Evolutionary conservation across 1,284 basidiomycete genomes (phyloP).

Genomic region (Testicularia cyperi): DNA sequence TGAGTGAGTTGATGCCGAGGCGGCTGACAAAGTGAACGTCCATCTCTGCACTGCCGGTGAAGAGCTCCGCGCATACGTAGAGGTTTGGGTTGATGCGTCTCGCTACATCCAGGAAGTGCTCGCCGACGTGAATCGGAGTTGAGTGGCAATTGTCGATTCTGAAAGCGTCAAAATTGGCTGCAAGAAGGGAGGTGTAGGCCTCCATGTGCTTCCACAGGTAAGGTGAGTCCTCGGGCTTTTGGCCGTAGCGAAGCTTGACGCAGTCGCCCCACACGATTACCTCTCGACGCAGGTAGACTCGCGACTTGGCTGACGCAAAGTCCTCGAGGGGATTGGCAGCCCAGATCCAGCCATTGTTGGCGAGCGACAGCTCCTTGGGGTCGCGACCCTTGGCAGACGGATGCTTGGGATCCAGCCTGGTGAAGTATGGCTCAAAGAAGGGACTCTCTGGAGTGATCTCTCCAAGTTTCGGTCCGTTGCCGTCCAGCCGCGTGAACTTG

Average conservation of each 20-base stretch:
- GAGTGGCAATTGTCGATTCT: slow-evolving; percentile 98
- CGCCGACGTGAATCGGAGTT: slow-evolving; percentile 91
- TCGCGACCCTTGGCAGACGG: slow-evolving; percentile 63
- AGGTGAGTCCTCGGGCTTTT: slow-evolving; percentile 69
- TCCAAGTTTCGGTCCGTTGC: slow-evolving; percentile 46
- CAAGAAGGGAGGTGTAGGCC: slow-evolving; percentile 69
- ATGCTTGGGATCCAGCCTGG: slow-evolving; percentile 47
- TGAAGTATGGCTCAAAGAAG: slow-evolving; percentile 54
- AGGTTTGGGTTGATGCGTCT: slow-evolving; percentile 84
- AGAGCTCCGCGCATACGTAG: slow-evolving; percentile 94
- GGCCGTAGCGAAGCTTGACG: slow-evolving; percentile 88
- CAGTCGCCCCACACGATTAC: slow-evolving; percentile 98
- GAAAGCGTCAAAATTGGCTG: slow-evolving; percentile 86
- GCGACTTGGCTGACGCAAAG: slow-evolving; percentile 92
- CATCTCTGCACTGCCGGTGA: slow-evolving; percentile 92
- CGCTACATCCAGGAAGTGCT: slow-evolving; percentile 84
- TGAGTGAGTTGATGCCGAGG: slow-evolving; percentile 53
- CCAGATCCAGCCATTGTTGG: slow-evolving; percentile 99
- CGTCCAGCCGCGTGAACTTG: slow-evolving; percentile 45
- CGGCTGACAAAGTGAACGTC: slow-evolving; percentile 53
- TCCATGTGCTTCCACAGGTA: slow-evolving; percentile 95
- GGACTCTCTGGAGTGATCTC: slow-evolving; percentile 37
- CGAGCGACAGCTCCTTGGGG: slow-evolving; percentile 71
- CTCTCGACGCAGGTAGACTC: slow-evolving; percentile 90
- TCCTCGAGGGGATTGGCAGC: slow-evolving; percentile 88